These are phyloP conservation scores for Trichoderma parareesei DNA, from an alignment of 495 filamentous ascomycete species.

Conservation along the genomic window DNA sequence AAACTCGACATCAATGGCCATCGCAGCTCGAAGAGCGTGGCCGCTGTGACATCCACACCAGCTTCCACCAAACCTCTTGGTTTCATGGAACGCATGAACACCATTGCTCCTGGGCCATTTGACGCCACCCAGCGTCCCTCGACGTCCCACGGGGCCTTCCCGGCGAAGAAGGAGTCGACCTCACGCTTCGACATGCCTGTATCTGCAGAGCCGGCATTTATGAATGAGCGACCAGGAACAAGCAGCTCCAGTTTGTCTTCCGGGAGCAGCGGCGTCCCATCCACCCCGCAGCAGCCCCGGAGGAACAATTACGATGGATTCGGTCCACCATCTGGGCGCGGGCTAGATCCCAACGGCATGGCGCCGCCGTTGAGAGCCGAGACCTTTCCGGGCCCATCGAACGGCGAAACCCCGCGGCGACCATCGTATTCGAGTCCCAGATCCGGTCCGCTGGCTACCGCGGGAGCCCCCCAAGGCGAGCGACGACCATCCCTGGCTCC, in stretches of 20 bases:
- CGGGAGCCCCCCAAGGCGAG: conserved; percentile 27
- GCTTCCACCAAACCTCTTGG: conserved; percentile 37
- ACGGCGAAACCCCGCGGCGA: background rate
- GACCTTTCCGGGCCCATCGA: conserved; percentile 42
- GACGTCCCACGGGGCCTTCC: conserved; percentile 3
- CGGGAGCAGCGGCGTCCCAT: conserved; percentile 22
- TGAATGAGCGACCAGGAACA: conserved; percentile 27
- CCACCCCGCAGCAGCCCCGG: conserved; percentile 30
- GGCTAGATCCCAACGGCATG: conserved; percentile 23
- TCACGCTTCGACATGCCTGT: conserved; percentile 4
- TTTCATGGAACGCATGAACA: conserved; percentile 52
- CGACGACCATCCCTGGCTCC: conserved; percentile 40
- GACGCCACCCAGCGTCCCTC: conserved; percentile 30
- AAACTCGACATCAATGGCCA: conserved; percentile 32
- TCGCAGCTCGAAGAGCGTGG: conserved; percentile 25
- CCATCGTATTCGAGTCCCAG: conserved; percentile 25
- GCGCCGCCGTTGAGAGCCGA: conserved; percentile 37
- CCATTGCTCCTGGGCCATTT: conserved; percentile 61
- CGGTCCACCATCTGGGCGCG: conserved; percentile 30
- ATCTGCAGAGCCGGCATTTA: background rate
- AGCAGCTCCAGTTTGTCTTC: conserved; percentile 34
- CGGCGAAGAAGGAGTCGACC: background rate
- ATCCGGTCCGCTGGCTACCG: conserved; percentile 42
- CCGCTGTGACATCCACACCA: background rate
- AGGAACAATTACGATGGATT: conserved; percentile 45